Conservation (phyloP, 768 basidiomycete species). For the Lactarius sp. region DNA sequence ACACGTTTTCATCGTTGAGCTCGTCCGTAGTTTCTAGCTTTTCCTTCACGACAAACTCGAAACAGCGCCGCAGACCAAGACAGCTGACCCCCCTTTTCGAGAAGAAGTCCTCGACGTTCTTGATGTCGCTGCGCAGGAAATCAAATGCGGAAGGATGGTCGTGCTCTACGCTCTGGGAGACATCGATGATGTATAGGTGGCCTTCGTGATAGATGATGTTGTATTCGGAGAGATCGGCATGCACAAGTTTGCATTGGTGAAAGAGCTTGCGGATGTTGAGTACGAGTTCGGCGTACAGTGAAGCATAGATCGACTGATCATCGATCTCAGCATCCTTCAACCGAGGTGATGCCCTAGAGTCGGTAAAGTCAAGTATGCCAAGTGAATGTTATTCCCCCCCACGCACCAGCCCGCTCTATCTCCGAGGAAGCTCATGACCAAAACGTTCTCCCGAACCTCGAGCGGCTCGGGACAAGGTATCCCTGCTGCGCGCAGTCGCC, state of each 20-base stretch:
- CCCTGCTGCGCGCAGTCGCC: slow-evolving; percentile 76
- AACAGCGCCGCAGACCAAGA: slow-evolving; percentile 75
- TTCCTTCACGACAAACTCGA: slow-evolving; percentile 81
- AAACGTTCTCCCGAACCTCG: slow-evolving; percentile 93
- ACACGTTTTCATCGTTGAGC: slow-evolving; percentile 26
- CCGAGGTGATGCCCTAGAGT: slow-evolving; percentile 79
- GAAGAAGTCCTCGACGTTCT: slow-evolving; percentile 93
- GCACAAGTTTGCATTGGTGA: slow-evolving; percentile 87
- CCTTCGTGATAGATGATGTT: slow-evolving; percentile 85
- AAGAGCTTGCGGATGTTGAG: slow-evolving; percentile 80
- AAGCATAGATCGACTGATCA: slow-evolving; percentile 41
- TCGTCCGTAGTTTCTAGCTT: slow-evolving; percentile 30
- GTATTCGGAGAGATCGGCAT: slow-evolving; percentile 98
- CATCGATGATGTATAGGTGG: slow-evolving; percentile 92
- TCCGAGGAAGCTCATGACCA: slow-evolving; percentile 93
- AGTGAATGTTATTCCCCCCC: slow-evolving; percentile 23
- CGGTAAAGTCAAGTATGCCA: slow-evolving; percentile 8
- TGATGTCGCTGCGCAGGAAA: slow-evolving; percentile 88
- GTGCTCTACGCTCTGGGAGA: slow-evolving; percentile 97
- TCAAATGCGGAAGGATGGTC: slow-evolving; percentile 97
- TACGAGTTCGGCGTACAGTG: slow-evolving; percentile 75
- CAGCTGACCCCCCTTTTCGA: slow-evolving; percentile 64
- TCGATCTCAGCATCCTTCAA: slow-evolving; percentile 81
- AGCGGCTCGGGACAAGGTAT: slow-evolving; percentile 83
- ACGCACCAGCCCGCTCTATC: slow-evolving; percentile 73